phyloP scores from a whole-genome alignment of 2,329 filamentous ascomycete genomes.

The Fusarium albidum region DNA sequence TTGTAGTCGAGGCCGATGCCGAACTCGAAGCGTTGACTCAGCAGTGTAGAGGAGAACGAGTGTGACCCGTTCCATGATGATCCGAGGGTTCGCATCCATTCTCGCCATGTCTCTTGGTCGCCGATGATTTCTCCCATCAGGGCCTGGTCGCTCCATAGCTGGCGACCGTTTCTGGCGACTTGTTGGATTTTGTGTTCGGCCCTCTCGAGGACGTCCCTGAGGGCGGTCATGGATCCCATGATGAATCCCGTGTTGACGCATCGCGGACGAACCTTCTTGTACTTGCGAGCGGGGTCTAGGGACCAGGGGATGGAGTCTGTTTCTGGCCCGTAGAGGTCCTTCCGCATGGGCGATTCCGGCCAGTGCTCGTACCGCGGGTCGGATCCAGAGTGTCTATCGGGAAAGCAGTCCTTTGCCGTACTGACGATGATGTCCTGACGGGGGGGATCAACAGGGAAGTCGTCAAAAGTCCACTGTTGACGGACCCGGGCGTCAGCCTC shows the following conservation, averaged over 20 bases:
- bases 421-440: conserved; percentile 46
- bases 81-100: conserved; percentile 42
- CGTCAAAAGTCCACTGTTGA: conserved; percentile 34
- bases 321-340: conserved; percentile 44
- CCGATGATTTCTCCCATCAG: conserved; percentile 50
- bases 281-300: conserved; percentile 45
- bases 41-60: conserved; percentile 38
- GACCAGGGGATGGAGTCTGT: conserved; percentile 43
- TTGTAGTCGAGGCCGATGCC: conserved; percentile 51
- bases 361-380: conserved; percentile 48
- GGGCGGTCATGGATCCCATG: conserved; percentile 45
- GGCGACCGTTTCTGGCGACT: conserved; percentile 40
- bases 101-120: conserved; percentile 49
- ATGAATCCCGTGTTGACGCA: conserved; percentile 49
- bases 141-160: conserved; percentile 51
- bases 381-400: conserved; percentile 44
- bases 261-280: conserved; percentile 43
- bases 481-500: conserved; percentile 44
- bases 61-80: conserved; percentile 44
- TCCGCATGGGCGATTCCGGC: conserved; percentile 46
- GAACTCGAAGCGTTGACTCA: conserved; percentile 46
- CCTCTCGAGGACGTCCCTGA: conserved; percentile 38
- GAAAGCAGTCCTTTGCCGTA: conserved; percentile 47
- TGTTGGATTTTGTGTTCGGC: conserved; percentile 42
- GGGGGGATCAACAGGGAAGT: conserved; percentile 44